Evolutionary conservation across 2,329 filamentous ascomycete species (phyloP), one percentile per base, ranked within the genome.

Genomic region (Fusarium subglutinans): DNA sequence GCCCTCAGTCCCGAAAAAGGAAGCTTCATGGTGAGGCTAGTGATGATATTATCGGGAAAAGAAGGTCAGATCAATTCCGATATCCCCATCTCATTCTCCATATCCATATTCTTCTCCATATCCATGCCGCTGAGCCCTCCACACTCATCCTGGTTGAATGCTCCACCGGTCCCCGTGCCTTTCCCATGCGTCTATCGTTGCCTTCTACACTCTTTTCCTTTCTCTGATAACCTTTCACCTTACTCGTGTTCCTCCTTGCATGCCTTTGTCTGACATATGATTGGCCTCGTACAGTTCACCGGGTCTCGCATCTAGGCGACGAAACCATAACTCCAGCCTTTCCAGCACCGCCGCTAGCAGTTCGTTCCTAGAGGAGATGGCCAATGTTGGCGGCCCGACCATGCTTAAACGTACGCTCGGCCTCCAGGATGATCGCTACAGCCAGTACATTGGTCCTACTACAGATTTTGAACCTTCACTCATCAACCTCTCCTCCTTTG

Each of bases 401-500:
- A 84, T 92, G 77, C 85, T 93, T 66, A 91, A 91, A 81, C 88
- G 90, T 79, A 92, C 91, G 22, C 85, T 96, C 66, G 94, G 94
- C 68, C 87, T 96, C 75, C 93, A 96, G 80, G 86, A 90, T 78
- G 92, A 94, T 81, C 90, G 93, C 69, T 94, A 93, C 81, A 94
- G 93, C 83, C 92, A 94, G 82, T 94, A 96, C 79, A 94, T 96
- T 76, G 94, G 94, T 33, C 90, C 92, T 66, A 96, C 93, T 57
- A 95, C 93, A 57, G 93, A 95, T 77, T 94, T 95, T 79, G 94
- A 96, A 80, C 92, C 93, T 22, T 92, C 92, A n/a, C 87, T 96
- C 62, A 94, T 96, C 82, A 93, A 94, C 77, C 87, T 96, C 28
- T 95, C 93, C 28, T 88, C 91, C 11, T 95, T 95, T 81, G 93